Base-by-base conservation (phyloP, 495 filamentous ascomycete genomes). In the Aspergillus egyptiacus region DNA sequence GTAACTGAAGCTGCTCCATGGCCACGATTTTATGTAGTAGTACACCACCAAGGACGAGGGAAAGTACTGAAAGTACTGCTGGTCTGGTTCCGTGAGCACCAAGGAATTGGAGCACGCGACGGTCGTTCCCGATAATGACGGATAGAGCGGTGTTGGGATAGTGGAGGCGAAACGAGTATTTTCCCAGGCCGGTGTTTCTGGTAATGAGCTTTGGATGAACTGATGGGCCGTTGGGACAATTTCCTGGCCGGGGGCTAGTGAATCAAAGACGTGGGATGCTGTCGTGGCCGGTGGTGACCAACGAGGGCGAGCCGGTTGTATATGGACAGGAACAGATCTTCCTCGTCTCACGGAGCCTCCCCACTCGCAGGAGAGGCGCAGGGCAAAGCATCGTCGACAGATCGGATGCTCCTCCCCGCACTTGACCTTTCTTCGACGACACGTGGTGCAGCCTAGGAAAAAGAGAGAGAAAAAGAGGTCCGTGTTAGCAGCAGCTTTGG, bases 401-500 rank as follows among this genome's bases (percentile, higher is more conserved):
- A 74, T 48, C 2, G 76, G 76, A 34, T 65, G 72, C 53, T 66
- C 63, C 61, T 79, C 76, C 43, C 75, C 76, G 51, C 76, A 79
- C 59, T 78, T 76, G 10, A 79, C 71, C 50, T 79, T 79, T 28
- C 76, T 69, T 50, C 74, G 73, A 36, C 75, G 73, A 57, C 76
- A 79, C 33, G 76, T 77, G 57, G 68, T 73, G 62, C 75, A 72
- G 53, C 69, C 67, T 72, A 43, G 23, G 11, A 38, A 28, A 22
- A n/a, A 18, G 14, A 46, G 32, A 2, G n/a, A 31, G 3, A 10
- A 6, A 25, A 4, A 44, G 25, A n/a, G n/a, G n/a, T n/a, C n/a
- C n/a, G n/a, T n/a, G 38, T 48, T 42, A 44, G 53, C 39, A 41
- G 32, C 18, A 30, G 1, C 11, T 32, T 18, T n/a, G n/a, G n/a